phyloP scores from a whole-genome alignment of 1,284 basidiomycete genomes.

The Leccinum pachyderme region DNA sequence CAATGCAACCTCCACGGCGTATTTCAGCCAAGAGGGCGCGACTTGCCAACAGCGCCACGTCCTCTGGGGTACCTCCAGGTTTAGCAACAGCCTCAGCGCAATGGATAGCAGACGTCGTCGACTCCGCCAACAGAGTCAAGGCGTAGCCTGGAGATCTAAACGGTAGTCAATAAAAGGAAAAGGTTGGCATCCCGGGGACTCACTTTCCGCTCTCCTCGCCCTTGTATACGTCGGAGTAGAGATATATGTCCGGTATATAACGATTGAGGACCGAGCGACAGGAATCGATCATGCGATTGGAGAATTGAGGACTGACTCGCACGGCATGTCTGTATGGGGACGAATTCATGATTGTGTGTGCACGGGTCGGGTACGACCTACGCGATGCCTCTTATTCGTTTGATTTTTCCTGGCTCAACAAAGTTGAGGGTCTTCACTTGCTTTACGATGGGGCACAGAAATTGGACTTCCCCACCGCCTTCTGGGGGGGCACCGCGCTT shows the following conservation, averaged over 20 bases:
- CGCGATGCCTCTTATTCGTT: slow-evolving; percentile 94
- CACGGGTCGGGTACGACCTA: slow-evolving; percentile 43
- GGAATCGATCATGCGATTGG: slow-evolving; percentile 96
- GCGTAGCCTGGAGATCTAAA: slow-evolving; percentile 93
- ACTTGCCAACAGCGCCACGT: slow-evolving; percentile 82
- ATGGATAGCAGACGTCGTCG: slow-evolving; percentile 88
- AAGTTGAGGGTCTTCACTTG: slow-evolving; percentile 92
- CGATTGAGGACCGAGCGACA: slow-evolving; percentile 90
- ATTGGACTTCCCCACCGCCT: slow-evolving; percentile 92
- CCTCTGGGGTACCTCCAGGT: slow-evolving; percentile 85
- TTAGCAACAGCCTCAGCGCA: slow-evolving; percentile 83
- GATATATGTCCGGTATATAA: slow-evolving; percentile 97
- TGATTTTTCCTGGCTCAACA: slow-evolving; percentile 86
- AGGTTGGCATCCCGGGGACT: slow-evolving; percentile 29
- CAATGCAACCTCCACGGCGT: slow-evolving; percentile 84
- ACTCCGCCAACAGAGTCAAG: slow-evolving; percentile 86
- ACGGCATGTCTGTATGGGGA: slow-evolving; percentile 72
- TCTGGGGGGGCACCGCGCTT: slow-evolving; percentile 89
- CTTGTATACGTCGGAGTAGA: slow-evolving; percentile 98
- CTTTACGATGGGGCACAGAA: slow-evolving; percentile 90
- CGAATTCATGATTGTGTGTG: slow-evolving; percentile 7
- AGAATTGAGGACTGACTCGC: slow-evolving; percentile 95
- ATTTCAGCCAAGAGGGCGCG: slow-evolving; percentile 80
- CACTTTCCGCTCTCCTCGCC: slow-evolving; percentile 96
- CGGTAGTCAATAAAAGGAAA: slow-evolving; percentile 1